A percentile compares a stretch with the other conserved stretches of the same genome.
phyloP scores from a whole-genome alignment of 805 yeast species.

The Kuraishia floccosa region DNA sequence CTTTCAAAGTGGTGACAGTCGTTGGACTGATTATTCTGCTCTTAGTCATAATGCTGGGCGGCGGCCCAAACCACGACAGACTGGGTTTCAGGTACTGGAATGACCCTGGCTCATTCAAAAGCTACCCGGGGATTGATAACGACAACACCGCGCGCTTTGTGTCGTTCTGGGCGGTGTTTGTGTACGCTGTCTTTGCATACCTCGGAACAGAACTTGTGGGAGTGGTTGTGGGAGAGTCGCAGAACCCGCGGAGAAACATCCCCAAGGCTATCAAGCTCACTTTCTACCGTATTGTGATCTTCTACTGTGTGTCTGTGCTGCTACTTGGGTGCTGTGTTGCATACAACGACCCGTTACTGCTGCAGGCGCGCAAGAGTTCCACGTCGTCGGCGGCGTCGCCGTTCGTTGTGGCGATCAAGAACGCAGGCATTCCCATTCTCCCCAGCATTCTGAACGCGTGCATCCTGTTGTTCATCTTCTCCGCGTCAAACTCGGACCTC shows the following conservation, averaged over 20 bases:
- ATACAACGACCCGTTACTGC: constrained; percentile 29
- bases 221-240: constrained; percentile 35
- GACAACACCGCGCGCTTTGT: constrained; percentile 34
- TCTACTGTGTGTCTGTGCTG: constrained; percentile 41
- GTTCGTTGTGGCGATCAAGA: constrained; percentile 69
- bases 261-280: constrained; percentile 43
- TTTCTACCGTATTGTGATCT: constrained; percentile 39
- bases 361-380: constrained; percentile 33
- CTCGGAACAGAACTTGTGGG: constrained; percentile 40
- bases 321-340: constrained; percentile 49
- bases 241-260: constrained; percentile 34
- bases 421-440: constrained; percentile 51
- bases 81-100: constrained; percentile 32
- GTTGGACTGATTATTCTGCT: constrained; percentile 55
- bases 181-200: constrained; percentile 38
- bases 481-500: constrained; percentile 74
- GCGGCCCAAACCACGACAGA: constrained; percentile 67
- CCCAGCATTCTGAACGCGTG: constrained; percentile 73
- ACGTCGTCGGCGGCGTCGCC: constrained; percentile 69
- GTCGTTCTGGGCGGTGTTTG: constrained; percentile 40
- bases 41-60: constrained; percentile 62
- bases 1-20: constrained; percentile 54
- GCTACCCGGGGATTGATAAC: constrained; percentile 30
- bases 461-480: constrained; percentile 64
- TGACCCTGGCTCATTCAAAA: constrained; percentile 27